A percentile compares a stretch with the other conserved stretches of the same genome.
phyloP scores from a whole-genome alignment of 176 grass and related monocot species.

The Cymbopogon citratus region DNA sequence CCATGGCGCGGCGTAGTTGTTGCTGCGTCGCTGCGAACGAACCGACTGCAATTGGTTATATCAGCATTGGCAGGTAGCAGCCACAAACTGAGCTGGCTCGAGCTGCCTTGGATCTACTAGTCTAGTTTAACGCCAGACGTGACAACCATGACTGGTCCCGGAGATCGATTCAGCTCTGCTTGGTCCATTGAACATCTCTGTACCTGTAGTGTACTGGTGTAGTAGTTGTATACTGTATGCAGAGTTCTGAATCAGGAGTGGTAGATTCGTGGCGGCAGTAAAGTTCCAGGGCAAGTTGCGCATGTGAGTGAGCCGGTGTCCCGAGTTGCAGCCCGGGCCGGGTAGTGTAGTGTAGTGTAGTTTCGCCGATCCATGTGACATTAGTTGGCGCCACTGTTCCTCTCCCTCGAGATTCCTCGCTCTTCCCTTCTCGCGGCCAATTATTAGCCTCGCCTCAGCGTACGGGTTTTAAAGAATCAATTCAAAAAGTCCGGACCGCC shows the following conservation, averaged over 20 bases:
- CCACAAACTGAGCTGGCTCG: slow-evolving; percentile 14
- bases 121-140: slow-evolving; percentile 30
- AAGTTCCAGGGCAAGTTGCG: slow-evolving; percentile 23
- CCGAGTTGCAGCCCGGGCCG: not conserved
- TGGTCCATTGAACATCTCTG: not conserved
- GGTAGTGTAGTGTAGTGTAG: slow-evolving; percentile 23
- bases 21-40: not conserved
- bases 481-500: slow-evolving; percentile 17
- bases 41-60: not conserved
- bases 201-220: not conserved
- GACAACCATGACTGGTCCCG: slow-evolving; percentile 25
- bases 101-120: not conserved
- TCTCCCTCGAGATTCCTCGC: slow-evolving; percentile 38
- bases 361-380: slow-evolving; percentile 42
- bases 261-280: slow-evolving; percentile 21
- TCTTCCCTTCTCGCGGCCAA: slow-evolving; percentile 10
- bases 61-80: not conserved
- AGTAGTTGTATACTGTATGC: not conserved
- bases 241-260: not conserved
- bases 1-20: slow-evolving; percentile 1
- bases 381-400: slow-evolving; percentile 32
- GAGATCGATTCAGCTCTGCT: not conserved
- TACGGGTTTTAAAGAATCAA: slow-evolving; percentile 12
- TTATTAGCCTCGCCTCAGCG: slow-evolving; percentile 7
- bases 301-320: slow-evolving; percentile 28